Percentiles rank a stretch among this genome's conserved stretches.
These are phyloP conservation scores for Lupinus albus DNA, from an alignment of 306 rosid species.

Conservation along the genomic window DNA sequence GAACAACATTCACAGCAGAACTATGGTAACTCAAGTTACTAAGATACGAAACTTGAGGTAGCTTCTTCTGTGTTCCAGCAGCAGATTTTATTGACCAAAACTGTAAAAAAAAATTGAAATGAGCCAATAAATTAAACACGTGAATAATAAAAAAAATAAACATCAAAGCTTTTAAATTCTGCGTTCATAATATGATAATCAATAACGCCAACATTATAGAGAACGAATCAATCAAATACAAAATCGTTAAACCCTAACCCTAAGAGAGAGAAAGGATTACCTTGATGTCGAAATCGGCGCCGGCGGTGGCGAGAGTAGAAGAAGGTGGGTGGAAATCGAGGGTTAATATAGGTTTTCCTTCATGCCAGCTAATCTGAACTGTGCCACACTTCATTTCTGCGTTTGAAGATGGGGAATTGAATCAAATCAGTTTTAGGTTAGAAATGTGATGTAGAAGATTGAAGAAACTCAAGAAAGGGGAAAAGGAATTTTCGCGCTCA, in stretches of 20 bases:
- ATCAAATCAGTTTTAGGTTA: conserved; percentile 20
- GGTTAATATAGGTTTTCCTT: conserved; percentile 74
- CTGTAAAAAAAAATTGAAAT: conserved; percentile 45
- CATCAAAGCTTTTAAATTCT: neutral
- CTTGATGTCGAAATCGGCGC: conserved; percentile 98
- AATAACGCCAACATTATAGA: neutral
- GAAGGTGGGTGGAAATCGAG: conserved; percentile 82
- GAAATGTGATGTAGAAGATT: neutral
- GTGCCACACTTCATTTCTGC: conserved; percentile 79
- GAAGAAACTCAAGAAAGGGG: neutral
- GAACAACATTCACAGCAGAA: conserved; percentile 81
- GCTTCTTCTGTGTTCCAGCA: conserved; percentile 59
- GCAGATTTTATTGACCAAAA: conserved; percentile 68
- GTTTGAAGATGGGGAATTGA: too few relatives aligned
- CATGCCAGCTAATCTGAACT: conserved; percentile 90
- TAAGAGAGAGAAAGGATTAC: conserved; percentile 34
- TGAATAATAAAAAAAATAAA: neutral
- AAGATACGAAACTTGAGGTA: conserved; percentile 67
- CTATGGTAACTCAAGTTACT: conserved; percentile 70
- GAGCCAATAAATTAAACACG: neutral
- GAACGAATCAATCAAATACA: neutral
- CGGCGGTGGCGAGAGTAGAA: conserved; percentile 84
- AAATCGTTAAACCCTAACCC: neutral
- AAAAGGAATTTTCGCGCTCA: conserved; percentile 34
- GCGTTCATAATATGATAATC: too few relatives aligned